A percentile compares a stretch with the other conserved stretches of the same genome.
phyloP scores from a whole-genome alignment of 1,284 basidiomycete genomes.

The Tilletiaria anomala region DNA sequence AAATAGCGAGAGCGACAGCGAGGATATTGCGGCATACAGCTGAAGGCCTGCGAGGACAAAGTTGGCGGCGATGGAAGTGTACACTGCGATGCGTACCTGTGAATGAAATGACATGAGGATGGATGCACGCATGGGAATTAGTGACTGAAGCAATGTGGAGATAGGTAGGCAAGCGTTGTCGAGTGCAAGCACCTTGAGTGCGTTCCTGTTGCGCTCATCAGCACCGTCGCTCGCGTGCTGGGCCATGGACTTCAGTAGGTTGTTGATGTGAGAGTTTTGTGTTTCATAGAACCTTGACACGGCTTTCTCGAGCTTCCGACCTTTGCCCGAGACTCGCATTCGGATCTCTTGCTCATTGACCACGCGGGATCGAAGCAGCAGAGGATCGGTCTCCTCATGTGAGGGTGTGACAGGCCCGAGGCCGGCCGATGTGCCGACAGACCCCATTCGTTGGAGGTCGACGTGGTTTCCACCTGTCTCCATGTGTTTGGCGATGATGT shows the following conservation, averaged over 20 bases:
- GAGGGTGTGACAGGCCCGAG: too few species aligned
- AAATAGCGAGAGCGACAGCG: conserved; percentile 69
- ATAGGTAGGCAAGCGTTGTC: too few species aligned
- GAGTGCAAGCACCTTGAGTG: too few species aligned
- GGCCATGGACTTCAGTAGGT: conserved; percentile 74
- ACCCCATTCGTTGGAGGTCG: too few species aligned
- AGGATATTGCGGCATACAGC: conserved; percentile 64
- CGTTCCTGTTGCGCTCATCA: conserved; percentile 51
- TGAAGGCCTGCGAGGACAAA: conserved; percentile 45
- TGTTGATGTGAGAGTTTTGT: conserved; percentile 75
- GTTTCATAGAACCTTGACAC: conserved; percentile 59
- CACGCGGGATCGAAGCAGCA: background rate
- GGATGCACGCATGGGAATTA: too few species aligned
- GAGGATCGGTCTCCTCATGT: background rate
- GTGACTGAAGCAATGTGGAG: too few species aligned
- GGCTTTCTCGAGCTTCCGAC: conserved; percentile 37
- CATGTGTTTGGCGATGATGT: too few species aligned
- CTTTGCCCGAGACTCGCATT: too few species aligned
- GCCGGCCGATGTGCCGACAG: too few species aligned
- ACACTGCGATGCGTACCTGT: conserved; percentile 64
- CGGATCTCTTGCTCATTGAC: too few species aligned
- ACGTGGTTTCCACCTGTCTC: too few species aligned
- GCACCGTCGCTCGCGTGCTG: conserved; percentile 62
- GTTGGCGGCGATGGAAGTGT: conserved; percentile 62
- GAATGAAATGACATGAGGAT: too few species aligned